Percentiles rank a stretch among this genome's conserved stretches.
Evolutionary conservation across 225 moss, liverwort and hornwort genomes (phyloP).

Genomic region (Sphagnum tenellum): DNA sequence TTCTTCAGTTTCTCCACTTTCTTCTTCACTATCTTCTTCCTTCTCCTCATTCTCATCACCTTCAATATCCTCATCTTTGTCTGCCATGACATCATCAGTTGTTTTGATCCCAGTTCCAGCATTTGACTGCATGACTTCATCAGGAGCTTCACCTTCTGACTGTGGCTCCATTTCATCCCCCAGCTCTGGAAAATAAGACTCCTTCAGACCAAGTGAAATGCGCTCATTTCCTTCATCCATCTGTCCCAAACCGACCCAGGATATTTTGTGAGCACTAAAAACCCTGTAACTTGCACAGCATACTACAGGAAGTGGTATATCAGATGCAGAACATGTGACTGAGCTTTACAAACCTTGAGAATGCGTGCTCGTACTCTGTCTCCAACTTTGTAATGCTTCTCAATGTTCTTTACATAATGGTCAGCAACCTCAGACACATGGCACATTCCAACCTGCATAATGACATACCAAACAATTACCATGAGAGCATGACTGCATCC

Average conservation of each 20-base stretch:
- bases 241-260: conserved; percentile 8
- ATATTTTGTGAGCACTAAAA: no score
- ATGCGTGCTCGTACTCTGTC: conserved; percentile 69
- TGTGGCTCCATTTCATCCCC: conserved; percentile 10
- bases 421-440: conserved; percentile 88
- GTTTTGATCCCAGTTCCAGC: neutral
- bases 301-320: no score
- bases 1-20: conserved; percentile 21
- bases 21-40: conserved; percentile 23
- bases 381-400: conserved; percentile 52
- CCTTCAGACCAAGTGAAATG: conserved; percentile 52
- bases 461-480: neutral
- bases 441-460: conserved; percentile 73
- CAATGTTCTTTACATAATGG: conserved; percentile 30
- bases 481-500: no score
- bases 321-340: no score
- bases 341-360: conserved; percentile 48
- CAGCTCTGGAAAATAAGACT: conserved; percentile 33
- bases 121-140: conserved; percentile 17
- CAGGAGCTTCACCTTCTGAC: conserved; percentile 24
- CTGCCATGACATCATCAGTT: conserved; percentile 9
- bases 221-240: conserved; percentile 30
- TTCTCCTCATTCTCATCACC: neutral
- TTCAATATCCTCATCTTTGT: conserved; percentile 17
- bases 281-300: no score